These are phyloP conservation scores for Baeospora myosura DNA, from an alignment of 1,284 basidiomycete genomes.

Conservation along the genomic window DNA sequence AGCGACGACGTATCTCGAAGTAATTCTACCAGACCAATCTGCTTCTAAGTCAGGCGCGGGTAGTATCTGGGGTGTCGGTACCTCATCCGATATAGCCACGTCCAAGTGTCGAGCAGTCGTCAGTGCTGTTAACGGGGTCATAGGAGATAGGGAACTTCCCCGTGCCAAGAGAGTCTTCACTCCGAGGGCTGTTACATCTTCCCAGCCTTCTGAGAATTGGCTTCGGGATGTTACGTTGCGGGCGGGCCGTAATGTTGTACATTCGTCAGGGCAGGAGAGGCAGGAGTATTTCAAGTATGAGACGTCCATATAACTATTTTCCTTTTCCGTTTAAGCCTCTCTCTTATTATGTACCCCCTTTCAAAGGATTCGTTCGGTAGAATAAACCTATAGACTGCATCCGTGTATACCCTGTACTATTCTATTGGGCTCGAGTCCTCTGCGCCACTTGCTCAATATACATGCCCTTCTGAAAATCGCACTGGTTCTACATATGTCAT, in stretches of 20 bases:
- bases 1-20: constrained; percentile 80
- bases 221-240: constrained; percentile 20
- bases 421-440: no score
- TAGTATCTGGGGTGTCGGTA: constrained; percentile 78
- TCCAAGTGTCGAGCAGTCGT: constrained; percentile 80
- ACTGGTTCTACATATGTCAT: no score
- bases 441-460: no score
- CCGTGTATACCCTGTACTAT: no score
- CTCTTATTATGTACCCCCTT: no score
- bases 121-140: constrained; percentile 64
- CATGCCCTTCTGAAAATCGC: no score
- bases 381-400: no score
- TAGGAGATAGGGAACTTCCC: constrained; percentile 46
- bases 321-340: no score
- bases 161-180: constrained; percentile 18
- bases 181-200: constrained; percentile 11
- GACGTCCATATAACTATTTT: no score
- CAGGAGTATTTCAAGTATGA: no score
- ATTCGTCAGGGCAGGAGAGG: constrained; percentile 8
- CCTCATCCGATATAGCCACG: constrained; percentile 77
- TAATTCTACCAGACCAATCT: constrained; percentile 50
- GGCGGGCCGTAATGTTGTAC: constrained; percentile 16
- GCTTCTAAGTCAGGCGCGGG: constrained; percentile 35
- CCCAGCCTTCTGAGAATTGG: constrained; percentile 16
- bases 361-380: no score